Evolutionary conservation across 148 eudicot genomes (phyloP).

Genomic region (Euryodendron excelsum): DNA sequence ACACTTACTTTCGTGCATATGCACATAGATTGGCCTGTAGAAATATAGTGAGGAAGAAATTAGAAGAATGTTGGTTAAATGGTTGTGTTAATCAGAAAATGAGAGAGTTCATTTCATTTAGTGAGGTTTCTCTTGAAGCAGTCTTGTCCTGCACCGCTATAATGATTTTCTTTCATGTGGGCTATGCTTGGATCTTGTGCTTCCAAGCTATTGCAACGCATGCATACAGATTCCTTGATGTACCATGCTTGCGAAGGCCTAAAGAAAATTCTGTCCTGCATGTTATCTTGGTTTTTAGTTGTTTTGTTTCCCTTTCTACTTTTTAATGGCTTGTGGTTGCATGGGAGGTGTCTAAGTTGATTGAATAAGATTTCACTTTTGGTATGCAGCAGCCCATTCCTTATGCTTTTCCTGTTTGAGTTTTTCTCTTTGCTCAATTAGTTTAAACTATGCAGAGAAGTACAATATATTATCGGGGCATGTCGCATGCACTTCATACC

Average conservation of each 20-base stretch:
- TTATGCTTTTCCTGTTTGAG: conserved; percentile 2
- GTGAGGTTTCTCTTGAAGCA: not conserved
- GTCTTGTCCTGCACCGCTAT: not conserved
- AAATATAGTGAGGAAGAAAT: not conserved
- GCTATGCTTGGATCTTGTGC: not conserved
- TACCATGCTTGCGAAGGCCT: not conserved
- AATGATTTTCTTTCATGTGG: too few relatives aligned
- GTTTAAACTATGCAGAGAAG: conserved; percentile 47
- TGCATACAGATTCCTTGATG: not conserved
- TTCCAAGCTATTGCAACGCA: not conserved
- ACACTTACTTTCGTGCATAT: not conserved
- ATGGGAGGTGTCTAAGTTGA: not conserved
- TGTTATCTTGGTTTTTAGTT: not conserved
- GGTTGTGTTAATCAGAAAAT: not conserved
- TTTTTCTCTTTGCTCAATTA: not conserved
- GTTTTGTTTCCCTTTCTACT: not conserved
- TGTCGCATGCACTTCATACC: conserved; percentile 71
- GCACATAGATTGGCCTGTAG: not conserved
- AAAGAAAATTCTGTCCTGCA: not conserved
- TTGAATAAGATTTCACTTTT: not conserved
- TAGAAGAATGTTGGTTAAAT: not conserved
- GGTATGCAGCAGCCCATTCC: not conserved
- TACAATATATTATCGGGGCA: conserved; percentile 69
- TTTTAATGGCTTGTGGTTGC: not conserved
- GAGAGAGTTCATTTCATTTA: not conserved